These are phyloP conservation scores for Apiospora aurea DNA, from an alignment of 2,329 filamentous ascomycete species.

Conservation along the genomic window DNA sequence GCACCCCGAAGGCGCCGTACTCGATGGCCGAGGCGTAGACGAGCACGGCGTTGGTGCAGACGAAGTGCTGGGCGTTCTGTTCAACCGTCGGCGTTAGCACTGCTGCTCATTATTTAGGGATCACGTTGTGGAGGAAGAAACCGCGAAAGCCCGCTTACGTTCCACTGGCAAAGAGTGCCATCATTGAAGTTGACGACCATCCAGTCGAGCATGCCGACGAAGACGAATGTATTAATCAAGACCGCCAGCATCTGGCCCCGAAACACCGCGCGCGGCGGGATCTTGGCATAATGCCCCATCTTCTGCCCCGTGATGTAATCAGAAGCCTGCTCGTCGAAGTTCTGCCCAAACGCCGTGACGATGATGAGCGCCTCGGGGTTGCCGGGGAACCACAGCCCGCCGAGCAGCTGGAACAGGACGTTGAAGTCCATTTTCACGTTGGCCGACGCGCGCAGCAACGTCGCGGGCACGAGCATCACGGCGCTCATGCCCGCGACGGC, in stretches of 20 bases:
- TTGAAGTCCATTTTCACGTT: constrained; percentile 59
- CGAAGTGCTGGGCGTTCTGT: constrained; percentile 39
- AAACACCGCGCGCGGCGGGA: constrained; percentile 43
- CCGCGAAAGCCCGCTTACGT: constrained; percentile 19
- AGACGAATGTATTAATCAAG: constrained; percentile 54
- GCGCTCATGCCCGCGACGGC: constrained; percentile 57
- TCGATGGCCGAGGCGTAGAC: constrained; percentile 45
- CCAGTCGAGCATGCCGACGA: constrained; percentile 52
- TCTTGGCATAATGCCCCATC: constrained; percentile 43
- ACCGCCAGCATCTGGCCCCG: constrained; percentile 43
- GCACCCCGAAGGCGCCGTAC: constrained; percentile 41
- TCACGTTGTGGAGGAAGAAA: not conserved
- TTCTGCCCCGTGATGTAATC: constrained; percentile 43
- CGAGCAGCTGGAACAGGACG: constrained; percentile 61
- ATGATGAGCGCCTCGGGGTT: constrained; percentile 61
- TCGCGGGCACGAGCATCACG: constrained; percentile 58
- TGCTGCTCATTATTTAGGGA: not conserved
- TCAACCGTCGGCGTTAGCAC: not conserved
- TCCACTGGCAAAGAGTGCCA: constrained; percentile 42
- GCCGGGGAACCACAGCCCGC: constrained; percentile 56
- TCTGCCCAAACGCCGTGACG: constrained; percentile 56
- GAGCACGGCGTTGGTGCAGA: constrained; percentile 42
- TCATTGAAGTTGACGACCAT: constrained; percentile 43
- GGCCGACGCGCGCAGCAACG: constrained; percentile 61
- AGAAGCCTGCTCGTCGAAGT: constrained; percentile 40